These are phyloP conservation scores for Paramecium caudatum DNA, from an alignment of 73 alveolate genomes.

Conservation along the genomic window DNA sequence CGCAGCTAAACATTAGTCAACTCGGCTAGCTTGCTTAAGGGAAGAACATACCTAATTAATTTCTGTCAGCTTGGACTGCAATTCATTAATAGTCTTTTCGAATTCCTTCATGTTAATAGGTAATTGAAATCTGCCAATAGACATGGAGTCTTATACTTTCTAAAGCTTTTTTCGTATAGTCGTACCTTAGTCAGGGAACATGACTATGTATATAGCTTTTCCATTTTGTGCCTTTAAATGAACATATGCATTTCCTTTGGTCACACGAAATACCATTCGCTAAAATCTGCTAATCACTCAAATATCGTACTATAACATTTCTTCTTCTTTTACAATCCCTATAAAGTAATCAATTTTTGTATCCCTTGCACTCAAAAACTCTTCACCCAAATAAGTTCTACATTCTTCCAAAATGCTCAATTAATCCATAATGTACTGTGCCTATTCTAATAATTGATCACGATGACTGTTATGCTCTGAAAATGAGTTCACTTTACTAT, in stretches of 20 bases:
- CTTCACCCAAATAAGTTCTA: slow-evolving; percentile 32
- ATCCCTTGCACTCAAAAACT: background rate
- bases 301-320: background rate
- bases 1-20: slow-evolving; percentile 14
- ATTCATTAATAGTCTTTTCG: slow-evolving; percentile 11
- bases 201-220: background rate
- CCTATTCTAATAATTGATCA: background rate
- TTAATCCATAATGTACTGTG: background rate
- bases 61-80: slow-evolving; percentile 6
- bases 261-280: slow-evolving; percentile 57
- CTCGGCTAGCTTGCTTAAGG: background rate
- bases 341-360: slow-evolving; percentile 53
- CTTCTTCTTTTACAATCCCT: slow-evolving; percentile 54
- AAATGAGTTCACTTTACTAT: slow-evolving; percentile 7
- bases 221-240: slow-evolving; percentile 18
- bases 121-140: background rate
- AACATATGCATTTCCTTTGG: slow-evolving; percentile 66
- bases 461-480: background rate
- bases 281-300: background rate
- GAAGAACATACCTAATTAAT: background rate
- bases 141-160: background rate
- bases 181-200: slow-evolving; percentile 12
- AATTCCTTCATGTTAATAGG: background rate
- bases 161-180: background rate
- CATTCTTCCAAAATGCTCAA: background rate